Percentiles rank a stretch among this genome's conserved stretches.
phyloP scores from a whole-genome alignment of 768 basidiomycete genomes.

The Pisolithus marmoratus region DNA sequence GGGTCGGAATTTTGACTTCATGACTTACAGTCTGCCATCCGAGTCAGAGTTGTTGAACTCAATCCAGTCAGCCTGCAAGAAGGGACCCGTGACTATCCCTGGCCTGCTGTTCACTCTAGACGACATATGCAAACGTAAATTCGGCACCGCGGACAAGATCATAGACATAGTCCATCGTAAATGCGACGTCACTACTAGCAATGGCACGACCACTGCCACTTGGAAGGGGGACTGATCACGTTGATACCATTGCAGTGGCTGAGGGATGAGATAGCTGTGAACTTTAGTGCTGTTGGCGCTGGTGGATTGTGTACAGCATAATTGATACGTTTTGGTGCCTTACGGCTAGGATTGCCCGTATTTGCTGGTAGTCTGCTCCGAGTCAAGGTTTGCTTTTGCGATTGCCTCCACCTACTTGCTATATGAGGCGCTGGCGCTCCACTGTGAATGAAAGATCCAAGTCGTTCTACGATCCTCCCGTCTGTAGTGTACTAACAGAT shows the following conservation, averaged over 20 bases:
- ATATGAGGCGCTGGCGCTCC: no score
- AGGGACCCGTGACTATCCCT: constrained; percentile 36
- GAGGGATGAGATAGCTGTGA: constrained; percentile 13
- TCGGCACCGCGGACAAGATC: constrained; percentile 71
- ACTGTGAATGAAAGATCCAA: no score
- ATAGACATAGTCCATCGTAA: constrained; percentile 66
- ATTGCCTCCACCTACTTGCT: no score
- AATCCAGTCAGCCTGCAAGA: constrained; percentile 35
- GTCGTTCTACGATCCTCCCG: no score
- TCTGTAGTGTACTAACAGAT: no score
- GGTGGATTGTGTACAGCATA: background rate
- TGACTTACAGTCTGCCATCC: constrained; percentile 61
- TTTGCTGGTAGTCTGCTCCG: no score
- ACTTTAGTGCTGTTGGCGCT: constrained; percentile 1
- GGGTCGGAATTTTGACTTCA: constrained; percentile 23
- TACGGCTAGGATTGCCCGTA: no score
- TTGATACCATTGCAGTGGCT: background rate
- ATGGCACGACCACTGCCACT: constrained; percentile 20
- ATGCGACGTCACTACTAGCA: constrained; percentile 56
- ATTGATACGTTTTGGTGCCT: background rate
- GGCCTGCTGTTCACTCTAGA: constrained; percentile 19
- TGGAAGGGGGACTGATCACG: constrained; percentile 20
- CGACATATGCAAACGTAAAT: constrained; percentile 29
- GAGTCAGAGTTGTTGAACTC: constrained; percentile 67
- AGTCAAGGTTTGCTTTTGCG: no score